phyloP scores from a whole-genome alignment of 805 yeast genomes.

The Candida mattraensis region DNA sequence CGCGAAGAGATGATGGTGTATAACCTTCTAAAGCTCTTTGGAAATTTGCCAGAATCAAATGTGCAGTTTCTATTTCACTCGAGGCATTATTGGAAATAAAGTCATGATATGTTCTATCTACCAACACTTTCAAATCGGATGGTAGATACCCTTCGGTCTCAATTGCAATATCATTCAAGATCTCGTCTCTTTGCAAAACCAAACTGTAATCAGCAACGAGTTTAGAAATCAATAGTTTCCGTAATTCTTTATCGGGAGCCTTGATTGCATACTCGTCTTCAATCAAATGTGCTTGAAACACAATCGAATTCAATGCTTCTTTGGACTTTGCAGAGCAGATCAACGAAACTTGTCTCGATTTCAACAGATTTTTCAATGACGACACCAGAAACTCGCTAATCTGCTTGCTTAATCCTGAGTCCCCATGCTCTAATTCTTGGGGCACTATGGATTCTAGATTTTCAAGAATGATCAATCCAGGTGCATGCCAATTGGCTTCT shows the following conservation, averaged over 20 bases:
- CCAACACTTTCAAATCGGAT: slow-evolving; percentile 68
- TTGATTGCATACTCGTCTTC: slow-evolving; percentile 59
- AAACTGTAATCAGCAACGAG: slow-evolving; percentile 27
- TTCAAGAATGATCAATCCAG: slow-evolving; percentile 73
- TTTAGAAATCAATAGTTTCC: slow-evolving; percentile 39
- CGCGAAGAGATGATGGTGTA: slow-evolving; percentile 79
- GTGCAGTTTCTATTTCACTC: not conserved
- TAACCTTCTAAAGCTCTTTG: slow-evolving; percentile 62
- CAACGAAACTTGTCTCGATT: slow-evolving; percentile 52
- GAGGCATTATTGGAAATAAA: slow-evolving; percentile 19
- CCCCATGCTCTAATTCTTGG: slow-evolving; percentile 58
- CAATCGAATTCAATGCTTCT: slow-evolving; percentile 58
- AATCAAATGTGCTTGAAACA: slow-evolving; percentile 69
- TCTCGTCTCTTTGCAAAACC: slow-evolving; percentile 39
- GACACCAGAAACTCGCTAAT: slow-evolving; percentile 57
- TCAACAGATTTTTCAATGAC: slow-evolving; percentile 43
- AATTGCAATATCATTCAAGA: slow-evolving; percentile 51
- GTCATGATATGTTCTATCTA: slow-evolving; percentile 68
- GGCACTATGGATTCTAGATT: slow-evolving; percentile 73
- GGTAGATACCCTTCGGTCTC: slow-evolving; percentile 92
- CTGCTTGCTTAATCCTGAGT: slow-evolving; percentile 61
- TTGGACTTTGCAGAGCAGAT: slow-evolving; percentile 64
- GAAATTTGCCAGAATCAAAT: slow-evolving; percentile 39
- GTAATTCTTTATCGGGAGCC: slow-evolving; percentile 63
- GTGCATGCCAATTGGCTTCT: slow-evolving; percentile 64